Percentiles rank a stretch among this genome's conserved stretches.
These are phyloP conservation scores for Elaeagnus macrophylla DNA, from an alignment of 306 rosid species.

Conservation along the genomic window DNA sequence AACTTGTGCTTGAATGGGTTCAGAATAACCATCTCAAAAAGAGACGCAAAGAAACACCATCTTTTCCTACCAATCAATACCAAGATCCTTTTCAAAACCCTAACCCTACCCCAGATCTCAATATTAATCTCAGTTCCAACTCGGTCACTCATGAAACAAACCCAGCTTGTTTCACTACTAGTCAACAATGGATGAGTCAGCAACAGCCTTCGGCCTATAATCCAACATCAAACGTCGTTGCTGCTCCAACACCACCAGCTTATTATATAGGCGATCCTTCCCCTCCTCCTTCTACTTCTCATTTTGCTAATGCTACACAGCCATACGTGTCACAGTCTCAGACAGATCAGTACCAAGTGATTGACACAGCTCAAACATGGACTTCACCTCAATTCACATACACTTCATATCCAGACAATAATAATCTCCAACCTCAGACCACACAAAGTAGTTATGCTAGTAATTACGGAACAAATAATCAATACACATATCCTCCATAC, in stretches of 20 bases:
- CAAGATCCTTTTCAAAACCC: conserved; percentile 37
- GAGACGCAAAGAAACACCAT: conserved; percentile 28
- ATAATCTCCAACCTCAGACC: conserved; percentile 4
- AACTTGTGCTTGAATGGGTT: conserved; percentile 93
- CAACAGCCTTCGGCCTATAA: conserved; percentile 22
- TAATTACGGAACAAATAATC: conserved; percentile 28
- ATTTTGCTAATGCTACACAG: no score
- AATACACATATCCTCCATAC: conserved; percentile 37
- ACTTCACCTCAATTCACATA: conserved; percentile 40
- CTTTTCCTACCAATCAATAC: conserved; percentile 16
- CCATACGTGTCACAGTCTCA: no score
- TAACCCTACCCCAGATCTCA: conserved; percentile 17
- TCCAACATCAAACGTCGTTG: conserved; percentile 9
- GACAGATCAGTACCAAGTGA: conserved; percentile 27
- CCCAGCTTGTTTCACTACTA: conserved; percentile 22
- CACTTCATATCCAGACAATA: conserved; percentile 38
- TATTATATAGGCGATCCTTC: conserved; percentile 29
- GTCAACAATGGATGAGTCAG: conserved; percentile 30
- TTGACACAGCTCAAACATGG: conserved; percentile 58
- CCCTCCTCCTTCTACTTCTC: conserved; percentile 21
- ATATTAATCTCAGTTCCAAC: conserved; percentile 9
- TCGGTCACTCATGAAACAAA: conserved; percentile 26
- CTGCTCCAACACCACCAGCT: conserved; percentile 14
- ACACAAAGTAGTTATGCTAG: no score
- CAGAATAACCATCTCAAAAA: conserved; percentile 76